Percentiles rank a stretch among this genome's conserved stretches.
phyloP scores from a whole-genome alignment of 257 asterid genomes.

The Parsonsia alboflavescens region DNA sequence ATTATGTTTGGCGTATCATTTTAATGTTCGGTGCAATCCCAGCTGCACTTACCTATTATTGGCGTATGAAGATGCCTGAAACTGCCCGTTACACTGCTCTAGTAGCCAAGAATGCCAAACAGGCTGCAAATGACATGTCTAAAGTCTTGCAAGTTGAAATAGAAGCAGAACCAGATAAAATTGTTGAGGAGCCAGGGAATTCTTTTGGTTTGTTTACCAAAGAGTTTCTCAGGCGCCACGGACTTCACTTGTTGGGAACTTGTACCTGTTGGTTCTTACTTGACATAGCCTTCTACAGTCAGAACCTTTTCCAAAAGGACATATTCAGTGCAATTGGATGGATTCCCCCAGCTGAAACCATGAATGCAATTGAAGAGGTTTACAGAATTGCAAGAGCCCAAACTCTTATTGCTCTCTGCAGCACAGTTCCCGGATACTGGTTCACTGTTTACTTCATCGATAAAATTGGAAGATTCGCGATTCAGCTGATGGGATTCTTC shows the following conservation, averaged over 20 bases:
- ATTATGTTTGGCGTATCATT: slow-evolving; percentile 57
- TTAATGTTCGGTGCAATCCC: slow-evolving; percentile 72
- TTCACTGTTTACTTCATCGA: slow-evolving; percentile 34
- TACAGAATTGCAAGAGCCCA: slow-evolving; percentile 34
- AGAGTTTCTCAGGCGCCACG: slow-evolving; percentile 39
- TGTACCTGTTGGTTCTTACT: slow-evolving; percentile 35
- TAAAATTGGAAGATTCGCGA: slow-evolving; percentile 33
- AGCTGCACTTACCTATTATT: slow-evolving; percentile 53
- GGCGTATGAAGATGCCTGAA: slow-evolving; percentile 85
- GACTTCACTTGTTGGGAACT: slow-evolving; percentile 40
- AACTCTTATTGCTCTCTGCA: slow-evolving; percentile 32
- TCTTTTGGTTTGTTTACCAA: slow-evolving; percentile 35
- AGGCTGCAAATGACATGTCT: slow-evolving; percentile 60
- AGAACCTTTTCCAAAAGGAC: slow-evolving; percentile 44
- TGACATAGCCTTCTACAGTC: slow-evolving; percentile 42
- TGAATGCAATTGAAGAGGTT: slow-evolving; percentile 38
- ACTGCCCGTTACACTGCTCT: slow-evolving; percentile 80
- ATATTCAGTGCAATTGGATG: slow-evolving; percentile 36
- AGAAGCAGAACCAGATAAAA: slow-evolving; percentile 43
- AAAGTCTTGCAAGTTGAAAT: slow-evolving; percentile 53
- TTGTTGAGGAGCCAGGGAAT: slow-evolving; percentile 19
- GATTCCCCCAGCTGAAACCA: slow-evolving; percentile 23
- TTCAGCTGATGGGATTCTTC: slow-evolving; percentile 43
- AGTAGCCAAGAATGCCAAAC: slow-evolving; percentile 56
- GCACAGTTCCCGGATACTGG: slow-evolving; percentile 47